Evolutionary conservation across 2,329 filamentous ascomycete species (phyloP), one percentile per base, ranked within the genome.

Genomic region (Ophiostoma fasciatum): DNA sequence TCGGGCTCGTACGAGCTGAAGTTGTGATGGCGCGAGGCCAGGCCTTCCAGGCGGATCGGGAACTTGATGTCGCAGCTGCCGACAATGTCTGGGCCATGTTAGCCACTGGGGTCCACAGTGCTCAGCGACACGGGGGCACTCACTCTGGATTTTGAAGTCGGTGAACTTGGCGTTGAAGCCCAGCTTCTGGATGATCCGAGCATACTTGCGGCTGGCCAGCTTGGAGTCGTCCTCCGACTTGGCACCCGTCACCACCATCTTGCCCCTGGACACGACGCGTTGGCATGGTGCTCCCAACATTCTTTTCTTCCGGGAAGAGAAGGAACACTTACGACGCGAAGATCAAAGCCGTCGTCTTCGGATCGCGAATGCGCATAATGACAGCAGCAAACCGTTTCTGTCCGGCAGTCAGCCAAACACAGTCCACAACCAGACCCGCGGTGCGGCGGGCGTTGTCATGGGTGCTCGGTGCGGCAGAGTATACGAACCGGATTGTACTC

Each of bases 131-230:
- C 21, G 9, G n/a, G 6, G 28, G 12, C 9, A 37, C 40, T 28
- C 21, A 42, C 40, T 98, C 68, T 94, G 87, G 52, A 98, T 98
- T 74, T 98, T 98, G 67, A 98, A 98, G 60, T 98, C 90, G 47
- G 88, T 94, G 62, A 98, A 96, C 74, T 94, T 96, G 51, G 90
- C 88, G 50, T 94, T 94, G 72, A 98, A 98, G 44, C 90, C 90
- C 42, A 98, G 82, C 68, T 98, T 98, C 70, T 98, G 90, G 51
- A 98, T 98, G 60, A 98, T 98, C 52, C 90, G 87, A 36, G 90
- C 90, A 56, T 98, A 98, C 64, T 98, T 98, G 63, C 88, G 79
- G 40, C 81, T 90, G 7, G 90, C 90, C 51, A 98, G 77, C 65
- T 94, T 94, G 38, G 84, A 93, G 56, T 96, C 90, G 57, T 96